Evolutionary conservation across 2,329 filamentous ascomycete species (phyloP), one percentile per base, ranked within the genome.

Genomic region (Lachnellula occidentalis): DNA sequence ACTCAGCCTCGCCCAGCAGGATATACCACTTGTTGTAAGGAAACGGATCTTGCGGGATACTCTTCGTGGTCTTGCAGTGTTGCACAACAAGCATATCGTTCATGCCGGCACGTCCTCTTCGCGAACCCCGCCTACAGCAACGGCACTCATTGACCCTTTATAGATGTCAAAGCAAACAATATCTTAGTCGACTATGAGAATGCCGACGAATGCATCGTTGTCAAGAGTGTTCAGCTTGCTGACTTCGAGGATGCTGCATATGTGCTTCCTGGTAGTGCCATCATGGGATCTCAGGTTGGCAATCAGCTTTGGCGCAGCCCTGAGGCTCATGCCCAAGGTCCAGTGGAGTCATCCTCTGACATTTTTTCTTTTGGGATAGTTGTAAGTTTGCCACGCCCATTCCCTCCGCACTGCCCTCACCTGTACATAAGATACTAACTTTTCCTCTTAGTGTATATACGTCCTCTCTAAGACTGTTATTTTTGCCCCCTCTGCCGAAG

Each of bases 281-380:
- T 75, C 5, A 59, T 64, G 11, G 73, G 70, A n/a, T 62, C 65
- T 2, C 69, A 70, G 43, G 62, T 70, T 41, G 73, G 74, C 34
- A 76, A 76, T 59, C 71, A 70, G 60, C 70, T 74, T 63, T 76
- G 73, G 74, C 67, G 74, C 45, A 76, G 73, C 63, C 73, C 73
- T 5, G 73, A 76, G 62, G 72, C 72, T 15, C 72, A 74, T 59
- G 69, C 72, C n/a, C 67, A 69, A 55, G 71, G 66, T 34, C 64
- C 64, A 24, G 66, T 74, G 11, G 64, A 70, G 50, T 71, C 70
- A 56, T 68, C 70, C 17, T 73, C 72, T 34, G 72, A 75, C 56
- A 70, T 75, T 4, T 76, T 76, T 62, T 75, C 74, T 31, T 69
- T 76, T 56, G 72, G 70, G 12, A 65, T 74, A 62, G 72, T 75